A percentile compares a stretch with the other conserved stretches of the same genome.
Conservation (phyloP, 1,139 yeast genomes). For the Meyerozyma elateridarum region DNA sequence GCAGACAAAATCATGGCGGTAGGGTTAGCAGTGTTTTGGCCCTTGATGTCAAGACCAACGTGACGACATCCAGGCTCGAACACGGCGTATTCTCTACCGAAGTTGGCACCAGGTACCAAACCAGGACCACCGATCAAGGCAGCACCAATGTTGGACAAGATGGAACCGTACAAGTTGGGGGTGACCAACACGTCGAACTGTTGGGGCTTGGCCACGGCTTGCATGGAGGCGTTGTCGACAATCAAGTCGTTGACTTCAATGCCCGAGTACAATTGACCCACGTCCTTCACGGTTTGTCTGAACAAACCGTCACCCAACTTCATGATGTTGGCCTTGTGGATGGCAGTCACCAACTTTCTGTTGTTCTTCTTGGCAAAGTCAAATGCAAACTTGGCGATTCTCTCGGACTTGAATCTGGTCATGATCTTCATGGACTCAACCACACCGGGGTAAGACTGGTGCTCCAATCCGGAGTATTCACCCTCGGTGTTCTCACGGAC, state of each 20-base stretch:
- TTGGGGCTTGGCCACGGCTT: constrained; percentile 96
- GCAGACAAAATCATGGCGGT: constrained; percentile 94
- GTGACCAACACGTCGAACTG: constrained; percentile 97
- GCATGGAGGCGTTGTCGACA: constrained; percentile 99
- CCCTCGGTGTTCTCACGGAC: constrained; percentile 98
- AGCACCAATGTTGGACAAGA: constrained; percentile 96
- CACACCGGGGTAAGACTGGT: constrained; percentile 95
- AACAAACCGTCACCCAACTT: constrained; percentile 97
- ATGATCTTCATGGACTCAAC: constrained; percentile 95
- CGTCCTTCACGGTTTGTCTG: constrained; percentile 88
- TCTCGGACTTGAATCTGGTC: constrained; percentile 92
- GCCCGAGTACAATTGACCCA: constrained; percentile 87
- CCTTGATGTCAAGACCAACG: constrained; percentile 95
- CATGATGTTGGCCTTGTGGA: constrained; percentile 99
- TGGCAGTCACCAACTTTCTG: constrained; percentile 91
- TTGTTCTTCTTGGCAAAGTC: constrained; percentile 91
- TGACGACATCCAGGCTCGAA: constrained; percentile 99
- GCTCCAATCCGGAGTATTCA: constrained; percentile 98
- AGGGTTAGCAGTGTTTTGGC: constrained; percentile 94
- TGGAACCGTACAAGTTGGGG: constrained; percentile 97
- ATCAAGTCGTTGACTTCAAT: constrained; percentile 86
- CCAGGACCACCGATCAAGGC: constrained; percentile 99
- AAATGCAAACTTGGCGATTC: constrained; percentile 95
- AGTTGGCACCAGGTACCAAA: constrained; percentile 96
- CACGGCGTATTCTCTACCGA: constrained; percentile 96